phyloP scores from a whole-genome alignment of 345 rosid species.

The Linum tenue region DNA sequence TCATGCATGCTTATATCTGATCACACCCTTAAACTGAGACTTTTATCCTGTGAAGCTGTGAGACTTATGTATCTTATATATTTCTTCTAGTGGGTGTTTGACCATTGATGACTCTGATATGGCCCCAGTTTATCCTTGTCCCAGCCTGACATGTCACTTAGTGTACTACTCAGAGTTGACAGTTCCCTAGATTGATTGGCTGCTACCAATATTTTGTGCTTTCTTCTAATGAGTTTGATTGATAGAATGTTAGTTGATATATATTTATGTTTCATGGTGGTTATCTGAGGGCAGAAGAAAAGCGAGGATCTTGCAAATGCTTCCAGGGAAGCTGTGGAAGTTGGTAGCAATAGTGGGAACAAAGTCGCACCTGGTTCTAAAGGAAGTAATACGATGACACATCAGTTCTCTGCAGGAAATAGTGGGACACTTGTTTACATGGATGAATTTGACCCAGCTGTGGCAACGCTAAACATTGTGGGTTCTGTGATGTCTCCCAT shows the following conservation, averaged over 20 bases:
- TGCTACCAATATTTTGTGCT: neutral
- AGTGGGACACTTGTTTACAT: slow-evolving; percentile 32
- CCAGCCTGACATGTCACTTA: neutral
- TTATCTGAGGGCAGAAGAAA: slow-evolving; percentile 41
- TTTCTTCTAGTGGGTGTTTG: neutral
- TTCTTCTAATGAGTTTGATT: neutral
- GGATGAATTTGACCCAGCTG: slow-evolving; percentile 71
- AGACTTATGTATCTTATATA: neutral
- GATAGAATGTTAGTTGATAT: neutral
- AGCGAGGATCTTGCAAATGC: slow-evolving; percentile 63
- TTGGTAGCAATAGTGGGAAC: slow-evolving; percentile 14
- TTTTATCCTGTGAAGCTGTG: neutral
- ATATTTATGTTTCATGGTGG: slow-evolving; percentile 13
- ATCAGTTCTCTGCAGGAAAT: slow-evolving; percentile 29
- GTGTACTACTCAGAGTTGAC: neutral
- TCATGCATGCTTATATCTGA: neutral
- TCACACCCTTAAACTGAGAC: neutral
- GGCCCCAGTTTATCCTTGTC: neutral
- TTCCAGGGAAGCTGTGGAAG: slow-evolving; percentile 58
- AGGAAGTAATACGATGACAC: slow-evolving; percentile 30
- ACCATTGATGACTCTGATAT: neutral
- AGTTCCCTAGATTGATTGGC: neutral
- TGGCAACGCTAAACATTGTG: slow-evolving; percentile 73
- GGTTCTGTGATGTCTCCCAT: slow-evolving; percentile 14
- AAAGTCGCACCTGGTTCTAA: slow-evolving; percentile 42